phyloP scores from a whole-genome alignment of 2,329 filamentous ascomycete genomes.

The Talaromyces rugulosus region DNA sequence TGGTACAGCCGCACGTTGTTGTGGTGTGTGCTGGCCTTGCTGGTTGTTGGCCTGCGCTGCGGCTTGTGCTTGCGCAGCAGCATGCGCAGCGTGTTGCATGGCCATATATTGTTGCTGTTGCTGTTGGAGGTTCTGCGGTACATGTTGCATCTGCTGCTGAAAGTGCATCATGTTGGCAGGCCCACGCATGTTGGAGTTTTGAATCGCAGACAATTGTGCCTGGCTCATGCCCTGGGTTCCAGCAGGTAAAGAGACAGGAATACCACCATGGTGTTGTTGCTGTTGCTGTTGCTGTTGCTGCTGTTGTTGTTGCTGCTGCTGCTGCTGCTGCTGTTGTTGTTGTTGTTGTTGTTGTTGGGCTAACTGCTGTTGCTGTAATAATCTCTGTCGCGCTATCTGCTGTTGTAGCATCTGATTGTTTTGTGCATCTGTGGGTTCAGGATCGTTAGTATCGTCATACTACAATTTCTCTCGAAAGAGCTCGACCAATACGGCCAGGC shows the following conservation, averaged over 20 bases:
- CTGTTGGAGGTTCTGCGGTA: slow-evolving; percentile 41
- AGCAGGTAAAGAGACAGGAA: slow-evolving; percentile 39
- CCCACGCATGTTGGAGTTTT: slow-evolving; percentile 36
- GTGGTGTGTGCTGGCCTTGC: slow-evolving; percentile 36
- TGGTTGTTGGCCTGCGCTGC: slow-evolving; percentile 28
- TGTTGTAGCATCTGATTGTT: slow-evolving; percentile 47
- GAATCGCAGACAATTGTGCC: slow-evolving; percentile 42
- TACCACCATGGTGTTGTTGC: slow-evolving; percentile 20
- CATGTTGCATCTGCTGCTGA: slow-evolving; percentile 38
- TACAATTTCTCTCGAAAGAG: not conserved
- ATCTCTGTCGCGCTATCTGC: slow-evolving; percentile 17
- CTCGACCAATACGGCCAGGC: not conserved
- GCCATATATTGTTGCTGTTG: slow-evolving; percentile 34
- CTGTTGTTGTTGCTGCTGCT: slow-evolving; percentile 12
- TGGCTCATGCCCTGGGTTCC: slow-evolving; percentile 37
- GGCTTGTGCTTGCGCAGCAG: slow-evolving; percentile 8
- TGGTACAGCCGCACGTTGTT: slow-evolving; percentile 38
- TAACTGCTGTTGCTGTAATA: slow-evolving; percentile 26
- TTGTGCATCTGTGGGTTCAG: slow-evolving; percentile 25
- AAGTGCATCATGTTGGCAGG: slow-evolving; percentile 37
- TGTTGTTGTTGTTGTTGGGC: slow-evolving; percentile 32
- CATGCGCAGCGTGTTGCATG: slow-evolving; percentile 27
- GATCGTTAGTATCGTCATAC: not conserved
- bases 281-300: slow-evolving; percentile 30
- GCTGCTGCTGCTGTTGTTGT: too few relatives aligned